A percentile compares a stretch with the other conserved stretches of the same genome.
These are phyloP conservation scores for Brettanomyces custersianus DNA, from an alignment of 805 yeast genomes.

Conservation along the genomic window DNA sequence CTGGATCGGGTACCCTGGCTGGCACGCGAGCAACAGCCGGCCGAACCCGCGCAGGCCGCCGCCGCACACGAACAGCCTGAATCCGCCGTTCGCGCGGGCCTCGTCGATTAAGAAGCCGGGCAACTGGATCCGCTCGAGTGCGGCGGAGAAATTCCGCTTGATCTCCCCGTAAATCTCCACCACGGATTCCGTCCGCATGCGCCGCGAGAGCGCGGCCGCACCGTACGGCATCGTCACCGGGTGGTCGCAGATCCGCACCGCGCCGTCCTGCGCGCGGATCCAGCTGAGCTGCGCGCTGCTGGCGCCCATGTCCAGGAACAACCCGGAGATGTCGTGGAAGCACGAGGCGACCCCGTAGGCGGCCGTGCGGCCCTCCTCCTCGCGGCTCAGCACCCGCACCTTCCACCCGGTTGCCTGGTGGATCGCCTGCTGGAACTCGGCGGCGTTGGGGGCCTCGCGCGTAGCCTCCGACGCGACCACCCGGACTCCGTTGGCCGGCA, in stretches of 20 bases:
- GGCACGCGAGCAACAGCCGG: constrained; percentile 41
- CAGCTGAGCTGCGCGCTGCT: constrained; percentile 64
- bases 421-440: constrained; percentile 48
- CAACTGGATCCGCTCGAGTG: constrained; percentile 40
- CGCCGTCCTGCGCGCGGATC: constrained; percentile 51
- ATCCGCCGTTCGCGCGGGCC: constrained; percentile 50
- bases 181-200: constrained; percentile 43
- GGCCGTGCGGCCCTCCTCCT: constrained; percentile 59
- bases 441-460: constrained; percentile 57
- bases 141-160: constrained; percentile 38
- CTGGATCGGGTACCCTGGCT: constrained; percentile 55
- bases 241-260: constrained; percentile 40
- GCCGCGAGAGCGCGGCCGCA: constrained; percentile 55
- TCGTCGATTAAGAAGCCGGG: constrained; percentile 42
- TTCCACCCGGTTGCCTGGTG: constrained; percentile 57
- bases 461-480: constrained; percentile 73
- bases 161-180: constrained; percentile 46
- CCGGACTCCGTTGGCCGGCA: constrained; percentile 46
- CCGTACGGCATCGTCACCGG: constrained; percentile 69
- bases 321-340: constrained; percentile 54
- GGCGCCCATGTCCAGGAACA: constrained; percentile 69
- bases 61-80: constrained; percentile 58
- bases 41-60: constrained; percentile 72
- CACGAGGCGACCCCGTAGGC: constrained; percentile 72
- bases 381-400: constrained; percentile 48